Conservation (phyloP, 345 rosid genomes). For the Erucastrum elatum region DNA sequence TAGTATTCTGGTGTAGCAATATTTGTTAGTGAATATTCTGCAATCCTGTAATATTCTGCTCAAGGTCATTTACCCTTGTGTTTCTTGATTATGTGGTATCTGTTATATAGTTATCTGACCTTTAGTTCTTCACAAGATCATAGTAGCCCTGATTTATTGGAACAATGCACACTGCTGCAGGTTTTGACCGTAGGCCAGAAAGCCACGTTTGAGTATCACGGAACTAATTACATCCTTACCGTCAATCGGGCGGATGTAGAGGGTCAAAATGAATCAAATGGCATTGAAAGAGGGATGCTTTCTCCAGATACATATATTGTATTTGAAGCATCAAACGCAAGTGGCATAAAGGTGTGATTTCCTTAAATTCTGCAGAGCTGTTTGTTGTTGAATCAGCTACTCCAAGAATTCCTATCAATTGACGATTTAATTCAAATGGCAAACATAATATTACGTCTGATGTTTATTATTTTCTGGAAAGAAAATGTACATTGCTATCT, state of each 20-base stretch:
- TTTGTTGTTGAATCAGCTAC: neutral
- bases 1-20: neutral
- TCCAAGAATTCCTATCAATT: neutral
- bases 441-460: neutral
- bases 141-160: neutral
- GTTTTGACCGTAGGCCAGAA: conserved; percentile 94
- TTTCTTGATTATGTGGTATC: neutral
- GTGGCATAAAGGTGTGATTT: conserved; percentile 86
- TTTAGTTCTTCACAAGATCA: neutral
- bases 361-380: neutral
- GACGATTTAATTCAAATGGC: neutral
- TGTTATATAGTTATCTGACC: conserved; percentile 14
- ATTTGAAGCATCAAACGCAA: conserved; percentile 82
- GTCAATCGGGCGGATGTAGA: conserved; percentile 72
- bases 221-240: conserved; percentile 81
- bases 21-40: neutral
- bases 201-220: conserved; percentile 43
- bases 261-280: conserved; percentile 25
- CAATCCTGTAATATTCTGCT: neutral
- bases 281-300: conserved; percentile 87
- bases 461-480: conserved; percentile 3
- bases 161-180: conserved; percentile 46
- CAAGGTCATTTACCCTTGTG: neutral
- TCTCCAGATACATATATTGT: conserved; percentile 75
- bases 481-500: conserved; percentile 7